phyloP scores from a whole-genome alignment of 805 yeast species.

The Phaffomyces thermotolerans region DNA sequence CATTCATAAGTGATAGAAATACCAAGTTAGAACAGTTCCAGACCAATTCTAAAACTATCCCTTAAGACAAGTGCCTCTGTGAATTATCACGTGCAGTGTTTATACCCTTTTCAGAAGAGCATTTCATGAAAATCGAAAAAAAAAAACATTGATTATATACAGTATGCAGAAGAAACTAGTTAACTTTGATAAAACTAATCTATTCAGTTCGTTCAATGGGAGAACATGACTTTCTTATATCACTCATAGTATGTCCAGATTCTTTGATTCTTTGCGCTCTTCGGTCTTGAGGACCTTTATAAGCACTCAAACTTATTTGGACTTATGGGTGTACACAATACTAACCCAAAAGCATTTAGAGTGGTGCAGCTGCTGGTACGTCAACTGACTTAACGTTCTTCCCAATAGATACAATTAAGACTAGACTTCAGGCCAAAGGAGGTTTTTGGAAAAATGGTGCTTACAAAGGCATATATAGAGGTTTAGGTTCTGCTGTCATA shows the following conservation, averaged over 20 bases:
- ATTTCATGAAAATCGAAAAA: too few species aligned
- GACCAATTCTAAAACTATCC: too few species aligned
- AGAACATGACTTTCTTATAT: slow-evolving; percentile 16
- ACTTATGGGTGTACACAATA: background rate
- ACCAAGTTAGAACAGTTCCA: too few species aligned
- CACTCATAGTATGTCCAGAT: slow-evolving; percentile 15
- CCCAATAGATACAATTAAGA: slow-evolving; percentile 93
- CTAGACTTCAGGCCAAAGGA: slow-evolving; percentile 90
- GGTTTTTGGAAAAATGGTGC: slow-evolving; percentile 94
- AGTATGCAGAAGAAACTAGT: background rate
- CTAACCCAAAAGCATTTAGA: slow-evolving; percentile 21
- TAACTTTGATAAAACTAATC: background rate
- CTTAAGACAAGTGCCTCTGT: too few species aligned
- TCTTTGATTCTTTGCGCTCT: background rate
- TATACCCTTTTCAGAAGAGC: too few species aligned
- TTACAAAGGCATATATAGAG: slow-evolving; percentile 82
- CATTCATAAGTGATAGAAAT: too few species aligned
- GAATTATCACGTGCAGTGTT: too few species aligned
- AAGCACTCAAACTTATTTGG: background rate
- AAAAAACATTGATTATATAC: too few species aligned
- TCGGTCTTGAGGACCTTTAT: background rate
- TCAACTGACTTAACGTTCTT: slow-evolving; percentile 90
- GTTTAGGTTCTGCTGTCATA: slow-evolving; percentile 86
- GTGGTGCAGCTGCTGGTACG: slow-evolving; percentile 96
- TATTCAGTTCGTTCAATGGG: slow-evolving; percentile 1